Percentiles rank a stretch among this genome's conserved stretches.
phyloP scores from a whole-genome alignment of 768 basidiomycete genomes.

The Mycena rebaudengoi region DNA sequence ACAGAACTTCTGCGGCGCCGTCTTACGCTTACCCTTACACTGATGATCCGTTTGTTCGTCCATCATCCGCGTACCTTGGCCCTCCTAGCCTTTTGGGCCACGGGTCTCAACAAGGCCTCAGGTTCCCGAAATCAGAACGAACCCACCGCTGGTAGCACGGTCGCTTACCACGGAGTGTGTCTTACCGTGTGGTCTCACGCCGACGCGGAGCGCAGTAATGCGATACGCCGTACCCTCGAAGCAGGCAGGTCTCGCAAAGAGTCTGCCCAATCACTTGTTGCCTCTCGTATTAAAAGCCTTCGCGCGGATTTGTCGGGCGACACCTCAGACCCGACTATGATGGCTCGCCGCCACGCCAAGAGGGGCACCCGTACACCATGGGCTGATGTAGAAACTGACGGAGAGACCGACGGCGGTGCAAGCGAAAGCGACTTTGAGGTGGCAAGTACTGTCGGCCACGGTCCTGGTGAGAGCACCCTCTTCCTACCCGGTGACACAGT shows the following conservation, averaged over 20 bases:
- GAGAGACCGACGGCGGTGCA: constrained; percentile 77
- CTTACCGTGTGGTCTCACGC: constrained; percentile 97
- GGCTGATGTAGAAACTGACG: constrained; percentile 78
- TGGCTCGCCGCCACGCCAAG: constrained; percentile 64
- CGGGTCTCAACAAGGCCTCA: constrained; percentile 40
- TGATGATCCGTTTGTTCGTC: constrained; percentile 81
- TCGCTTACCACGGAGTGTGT: constrained; percentile 91
- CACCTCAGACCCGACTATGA: constrained; percentile 57
- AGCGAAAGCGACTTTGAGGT: constrained; percentile 91
- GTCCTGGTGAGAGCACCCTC: constrained; percentile 87
- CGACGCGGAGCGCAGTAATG: constrained; percentile 84
- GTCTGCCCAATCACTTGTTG: constrained; percentile 76
- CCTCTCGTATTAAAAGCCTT: constrained; percentile 72
- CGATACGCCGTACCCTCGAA: constrained; percentile 85
- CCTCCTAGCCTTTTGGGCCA: constrained; percentile 74
- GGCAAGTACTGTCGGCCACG: constrained; percentile 81
- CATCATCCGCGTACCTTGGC: constrained; percentile 83
- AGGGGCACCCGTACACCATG: constrained; percentile 74
- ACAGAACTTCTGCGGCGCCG: constrained; percentile 71
- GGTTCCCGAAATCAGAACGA: constrained; percentile 40
- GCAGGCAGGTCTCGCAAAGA: constrained; percentile 82
- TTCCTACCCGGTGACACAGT: constrained; percentile 91
- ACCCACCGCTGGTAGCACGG: constrained; percentile 49
- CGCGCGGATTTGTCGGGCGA: constrained; percentile 62
- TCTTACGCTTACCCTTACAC: constrained; percentile 79